Evolutionary conservation across 106 monocot genomes (phyloP).

Genomic region (Ottelia alismoides): DNA sequence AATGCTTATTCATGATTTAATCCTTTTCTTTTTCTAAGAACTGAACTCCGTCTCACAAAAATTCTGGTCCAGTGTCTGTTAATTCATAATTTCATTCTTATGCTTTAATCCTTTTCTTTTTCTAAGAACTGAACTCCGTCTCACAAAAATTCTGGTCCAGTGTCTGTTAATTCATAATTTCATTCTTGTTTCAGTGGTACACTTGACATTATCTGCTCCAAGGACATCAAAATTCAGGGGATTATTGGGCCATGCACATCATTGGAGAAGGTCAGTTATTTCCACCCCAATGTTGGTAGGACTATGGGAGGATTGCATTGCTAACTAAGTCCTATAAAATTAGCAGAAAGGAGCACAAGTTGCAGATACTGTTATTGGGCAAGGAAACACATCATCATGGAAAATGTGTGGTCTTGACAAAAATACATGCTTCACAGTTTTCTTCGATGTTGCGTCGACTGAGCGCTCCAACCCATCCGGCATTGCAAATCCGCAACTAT

Average conservation of each 20-base stretch:
- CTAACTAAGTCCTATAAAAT: too few relatives aligned
- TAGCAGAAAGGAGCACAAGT: slow-evolving; percentile 86
- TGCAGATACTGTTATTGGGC: slow-evolving; percentile 72
- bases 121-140: too few relatives aligned
- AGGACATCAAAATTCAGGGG: slow-evolving; percentile 96
- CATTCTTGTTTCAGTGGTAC: slow-evolving; percentile 53
- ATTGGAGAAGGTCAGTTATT: slow-evolving; percentile 70
- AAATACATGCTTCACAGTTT: slow-evolving; percentile 90
- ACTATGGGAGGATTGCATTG: too few relatives aligned
- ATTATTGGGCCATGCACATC: slow-evolving; percentile 97
- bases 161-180: too few relatives aligned
- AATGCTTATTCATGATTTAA: too few relatives aligned
- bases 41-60: too few relatives aligned
- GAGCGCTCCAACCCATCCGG: slow-evolving; percentile 66
- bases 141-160: too few relatives aligned
- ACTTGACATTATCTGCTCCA: slow-evolving; percentile 87
- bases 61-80: too few relatives aligned
- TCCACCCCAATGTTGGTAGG: too few relatives aligned
- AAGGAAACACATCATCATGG: slow-evolving; percentile 94
- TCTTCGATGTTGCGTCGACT: slow-evolving; percentile 93
- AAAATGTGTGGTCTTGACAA: slow-evolving; percentile 97
- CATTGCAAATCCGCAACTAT: slow-evolving; percentile 66
- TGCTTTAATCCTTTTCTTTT: too few relatives aligned
- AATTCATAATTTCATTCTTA: too few relatives aligned
- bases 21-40: too few relatives aligned